Conservation (phyloP, 495 filamentous ascomycete species). For the Parathielavia hyrcaniae region DNA sequence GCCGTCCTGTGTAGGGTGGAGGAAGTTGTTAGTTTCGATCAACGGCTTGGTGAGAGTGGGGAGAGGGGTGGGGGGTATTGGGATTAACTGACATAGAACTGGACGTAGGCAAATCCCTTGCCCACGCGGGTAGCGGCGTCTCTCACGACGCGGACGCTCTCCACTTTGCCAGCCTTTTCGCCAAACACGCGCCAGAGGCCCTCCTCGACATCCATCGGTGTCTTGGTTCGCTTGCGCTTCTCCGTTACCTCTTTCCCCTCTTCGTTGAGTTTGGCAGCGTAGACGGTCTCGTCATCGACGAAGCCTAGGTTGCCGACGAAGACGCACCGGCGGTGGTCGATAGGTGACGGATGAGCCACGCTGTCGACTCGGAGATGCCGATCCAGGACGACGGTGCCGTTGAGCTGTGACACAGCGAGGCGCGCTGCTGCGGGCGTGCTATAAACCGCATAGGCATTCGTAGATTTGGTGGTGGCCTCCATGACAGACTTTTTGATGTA, state of each 20-base stretch:
- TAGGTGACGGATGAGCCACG: slow-evolving; percentile 76
- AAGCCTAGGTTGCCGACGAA: slow-evolving; percentile 97
- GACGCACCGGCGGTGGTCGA: slow-evolving; percentile 82
- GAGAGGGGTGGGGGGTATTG: not conserved
- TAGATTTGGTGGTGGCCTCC: slow-evolving; percentile 82
- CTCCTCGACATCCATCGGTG: slow-evolving; percentile 87
- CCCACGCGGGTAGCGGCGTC: slow-evolving; percentile 86
- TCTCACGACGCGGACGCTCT: slow-evolving; percentile 89
- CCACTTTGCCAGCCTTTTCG: slow-evolving; percentile 67
- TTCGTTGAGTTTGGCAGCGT: slow-evolving; percentile 54
- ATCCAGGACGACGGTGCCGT: slow-evolving; percentile 76
- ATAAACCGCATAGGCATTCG: slow-evolving; percentile 92
- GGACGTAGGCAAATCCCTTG: slow-evolving; percentile 97
- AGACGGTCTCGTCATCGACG: slow-evolving; percentile 71
- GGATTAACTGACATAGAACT: slow-evolving; percentile 71
- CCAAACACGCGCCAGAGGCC: slow-evolving; percentile 86
- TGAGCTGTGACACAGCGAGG: slow-evolving; percentile 68
- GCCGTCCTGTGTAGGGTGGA: slow-evolving; percentile 52
- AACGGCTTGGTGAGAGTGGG: not conserved
- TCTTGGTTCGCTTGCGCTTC: slow-evolving; percentile 56
- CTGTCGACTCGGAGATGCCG: slow-evolving; percentile 87
- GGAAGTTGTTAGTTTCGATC: slow-evolving; percentile 11
- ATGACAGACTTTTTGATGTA: slow-evolving; percentile 76
- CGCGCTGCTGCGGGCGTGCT: slow-evolving; percentile 63
- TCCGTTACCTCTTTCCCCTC: slow-evolving; percentile 43